Evolutionary conservation across 164 flowering plant species (phyloP), one percentile per base, ranked within the genome.

Genomic region (Vitis rupestris): DNA sequence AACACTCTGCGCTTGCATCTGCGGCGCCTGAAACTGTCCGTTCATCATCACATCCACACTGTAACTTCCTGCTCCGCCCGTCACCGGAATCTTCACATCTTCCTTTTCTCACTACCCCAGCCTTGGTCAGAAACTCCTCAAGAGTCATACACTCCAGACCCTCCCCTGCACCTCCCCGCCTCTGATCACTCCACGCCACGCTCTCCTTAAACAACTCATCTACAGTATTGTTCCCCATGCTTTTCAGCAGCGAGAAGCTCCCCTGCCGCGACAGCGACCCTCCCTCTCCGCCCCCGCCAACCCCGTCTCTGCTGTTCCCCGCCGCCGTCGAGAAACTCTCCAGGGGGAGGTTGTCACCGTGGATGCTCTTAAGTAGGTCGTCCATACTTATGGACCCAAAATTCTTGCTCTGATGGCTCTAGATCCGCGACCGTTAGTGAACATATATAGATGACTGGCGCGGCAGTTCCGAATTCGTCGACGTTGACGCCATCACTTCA

Each of bases 171-270:
- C 65, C 78, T 10, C 70, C 75, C 56, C 53, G 70, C 49, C 81
- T 61, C 75, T 31, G 63, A 14, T 62, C 86, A 19, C 65, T 61
- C 2, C 79, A 81, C 1, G 70, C 59, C 10, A 81, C 85, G 52
- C 88, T 77, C 70, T 86, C 92, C 75, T 76, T 89, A 94, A 93
- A 90, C 50, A 90, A 87, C 75, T 93, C 94, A 58, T 90, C 95
- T 27, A 86, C 91, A 1, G 89, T 80, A 67, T 81, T 85, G 53
- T 68, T 74, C 15, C 82, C 79, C 51, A 78, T 49, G 3, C 76
- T 85, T 64, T 82, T 56, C 12, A 86, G 83, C 63, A 80, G 60
- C 1, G 85, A 76, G 44, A 83, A 60, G 17, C 80, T 74, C 2
- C 82, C 85, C 56, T 74, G 79, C 49, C 80, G 70, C 57, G 74